Base-by-base conservation (phyloP, 768 basidiomycete genomes). In the Termitomyces sp. region DNA sequence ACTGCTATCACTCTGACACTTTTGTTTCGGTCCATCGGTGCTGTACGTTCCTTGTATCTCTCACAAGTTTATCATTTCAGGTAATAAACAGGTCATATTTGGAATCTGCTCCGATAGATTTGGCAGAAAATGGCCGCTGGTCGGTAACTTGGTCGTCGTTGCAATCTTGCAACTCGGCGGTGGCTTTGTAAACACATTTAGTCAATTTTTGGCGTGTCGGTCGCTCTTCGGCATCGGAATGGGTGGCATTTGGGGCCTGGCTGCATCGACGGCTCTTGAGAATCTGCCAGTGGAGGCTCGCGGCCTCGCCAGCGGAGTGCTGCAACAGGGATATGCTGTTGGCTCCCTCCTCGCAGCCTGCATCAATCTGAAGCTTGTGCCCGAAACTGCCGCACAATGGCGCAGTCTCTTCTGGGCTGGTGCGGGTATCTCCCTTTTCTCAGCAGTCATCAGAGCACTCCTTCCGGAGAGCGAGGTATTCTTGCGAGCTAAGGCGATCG, bases 111-210 rank as follows among this genome's bases (percentile, higher is more conserved):
- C 89, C 1, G 95, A 97, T 69, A 84, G 95, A 4, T 96, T 78
- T 69, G 95, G 95, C 4, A 82, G 95, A 30, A 96, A 95, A 78
- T 98, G 94, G 94, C 94, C 94, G 4, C 77, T 95, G 5, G 84
- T 96, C 30, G 61, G 65, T 61, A 94, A 94, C 68, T 77, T 95
- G 22, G 46, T 92, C 26, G 67, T 94, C 48, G 82, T 92, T 60
- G 77, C 81, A 14, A 68, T 80, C 5, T 82, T 97, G 53, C 85
- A 94, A 65, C 81, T 97, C 24, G 90, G 85, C 0, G 84, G 85
- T 1, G 87, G 90, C 28, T 98, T 95, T 71, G 85, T 86, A 44
- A 78, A 86, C 18, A 92, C 86, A 0, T 98, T 83, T 73, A 33
- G 59, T 0, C 78, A 87, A 60, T 98, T 98, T 75, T 81, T 98